phyloP scores from a whole-genome alignment of 2,329 filamentous ascomycete species.

The Alternaria arborescens region DNA sequence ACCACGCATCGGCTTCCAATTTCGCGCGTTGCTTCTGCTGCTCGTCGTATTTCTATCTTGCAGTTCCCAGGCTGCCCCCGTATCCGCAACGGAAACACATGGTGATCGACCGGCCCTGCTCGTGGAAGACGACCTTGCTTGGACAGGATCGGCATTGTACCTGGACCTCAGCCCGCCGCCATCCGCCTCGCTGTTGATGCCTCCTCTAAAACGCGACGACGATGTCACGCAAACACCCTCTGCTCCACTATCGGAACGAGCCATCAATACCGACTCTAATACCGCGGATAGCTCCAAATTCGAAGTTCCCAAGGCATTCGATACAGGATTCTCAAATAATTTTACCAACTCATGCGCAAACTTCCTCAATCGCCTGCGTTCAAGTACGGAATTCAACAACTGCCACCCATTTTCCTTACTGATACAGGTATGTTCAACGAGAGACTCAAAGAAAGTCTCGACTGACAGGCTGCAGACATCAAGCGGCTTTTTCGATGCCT shows the following conservation, averaged over 20 bases:
- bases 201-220: slow-evolving; percentile 39
- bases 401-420: slow-evolving; percentile 89
- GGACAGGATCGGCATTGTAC: slow-evolving; percentile 42
- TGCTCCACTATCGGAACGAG: slow-evolving; percentile 35
- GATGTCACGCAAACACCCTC: slow-evolving; percentile 34
- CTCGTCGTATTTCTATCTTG: slow-evolving; percentile 37
- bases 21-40: slow-evolving; percentile 35
- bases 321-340: slow-evolving; percentile 61
- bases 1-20: slow-evolving; percentile 15
- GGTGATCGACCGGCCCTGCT: slow-evolving; percentile 44
- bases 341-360: slow-evolving; percentile 66
- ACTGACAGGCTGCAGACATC: slow-evolving; percentile 70
- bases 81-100: slow-evolving; percentile 37
- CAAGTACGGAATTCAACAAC: slow-evolving; percentile 70
- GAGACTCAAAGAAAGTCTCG: background rate
- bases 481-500: slow-evolving; percentile 80
- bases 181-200: slow-evolving; percentile 41
- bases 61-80: slow-evolving; percentile 38
- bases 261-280: slow-evolving; percentile 36
- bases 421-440: slow-evolving; percentile 69
- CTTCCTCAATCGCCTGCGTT: slow-evolving; percentile 75
- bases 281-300: slow-evolving; percentile 29
- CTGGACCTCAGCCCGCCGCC: slow-evolving; percentile 45
- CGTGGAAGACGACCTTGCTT: slow-evolving; percentile 36
- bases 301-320: slow-evolving; percentile 55